phyloP scores from a whole-genome alignment of 805 yeast species.

The Starmerella bacillaris region DNA sequence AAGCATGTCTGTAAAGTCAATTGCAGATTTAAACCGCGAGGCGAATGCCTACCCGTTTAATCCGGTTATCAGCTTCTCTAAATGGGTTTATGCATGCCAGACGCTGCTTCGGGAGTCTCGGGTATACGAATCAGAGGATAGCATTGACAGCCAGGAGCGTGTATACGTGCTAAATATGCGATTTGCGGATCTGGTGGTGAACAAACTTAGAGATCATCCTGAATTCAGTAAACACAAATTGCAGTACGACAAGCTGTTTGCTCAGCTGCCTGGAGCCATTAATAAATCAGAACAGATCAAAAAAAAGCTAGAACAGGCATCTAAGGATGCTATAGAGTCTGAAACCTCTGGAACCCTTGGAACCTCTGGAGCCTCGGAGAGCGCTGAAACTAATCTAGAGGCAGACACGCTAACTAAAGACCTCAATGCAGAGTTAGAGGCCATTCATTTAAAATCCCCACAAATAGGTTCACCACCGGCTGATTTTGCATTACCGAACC shows the following conservation, averaged over 20 bases:
- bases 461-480: neutral
- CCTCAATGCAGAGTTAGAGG: neutral
- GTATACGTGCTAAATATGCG: conserved; percentile 41
- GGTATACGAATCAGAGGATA: conserved; percentile 28
- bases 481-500: neutral
- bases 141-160: conserved; percentile 24
- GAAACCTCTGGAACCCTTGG: too few relatives aligned
- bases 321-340: too few relatives aligned
- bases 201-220: conserved; percentile 32
- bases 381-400: neutral
- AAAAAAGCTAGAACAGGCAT: conserved; percentile 8
- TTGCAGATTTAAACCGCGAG: conserved; percentile 26
- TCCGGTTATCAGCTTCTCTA: conserved; percentile 30
- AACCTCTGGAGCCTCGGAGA: conserved; percentile 4
- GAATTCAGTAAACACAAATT: conserved; percentile 21
- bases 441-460: neutral
- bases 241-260: conserved; percentile 6
- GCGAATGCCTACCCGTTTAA: conserved; percentile 41
- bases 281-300: conserved; percentile 18
- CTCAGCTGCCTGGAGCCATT: conserved; percentile 17
- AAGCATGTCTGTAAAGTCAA: conserved; percentile 7
- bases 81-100: conserved; percentile 39
- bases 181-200: conserved; percentile 39
- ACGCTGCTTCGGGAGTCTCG: conserved; percentile 28
- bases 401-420: neutral